Evolutionary conservation across 441 rosid species (phyloP).

Genomic region (Breynia disticha): DNA sequence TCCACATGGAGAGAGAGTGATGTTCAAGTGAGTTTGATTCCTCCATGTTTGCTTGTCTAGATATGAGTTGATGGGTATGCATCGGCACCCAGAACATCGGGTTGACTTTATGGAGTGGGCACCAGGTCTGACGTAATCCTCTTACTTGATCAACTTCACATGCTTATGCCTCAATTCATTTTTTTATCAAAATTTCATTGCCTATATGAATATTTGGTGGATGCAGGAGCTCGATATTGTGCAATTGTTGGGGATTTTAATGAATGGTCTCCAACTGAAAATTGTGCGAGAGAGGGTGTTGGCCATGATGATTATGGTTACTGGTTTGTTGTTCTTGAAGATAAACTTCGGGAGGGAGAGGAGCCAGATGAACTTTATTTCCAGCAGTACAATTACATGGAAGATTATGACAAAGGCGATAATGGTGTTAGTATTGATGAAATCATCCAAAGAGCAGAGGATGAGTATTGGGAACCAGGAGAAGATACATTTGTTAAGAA

Average conservation of each 20-base stretch:
- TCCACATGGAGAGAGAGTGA: conserved; percentile 6
- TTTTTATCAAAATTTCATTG: conserved; percentile 1
- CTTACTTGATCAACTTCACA: conserved; percentile 6
- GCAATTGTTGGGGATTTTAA: conserved; percentile 90
- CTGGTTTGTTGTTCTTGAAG: conserved; percentile 91
- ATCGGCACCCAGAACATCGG: conserved; percentile 85
- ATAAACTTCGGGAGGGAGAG: conserved; percentile 82
- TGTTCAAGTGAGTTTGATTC: conserved; percentile 9
- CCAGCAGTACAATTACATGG: conserved; percentile 86
- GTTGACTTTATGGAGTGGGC: conserved; percentile 96
- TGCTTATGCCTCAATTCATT: not conserved
- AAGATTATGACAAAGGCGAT: conserved; percentile 91
- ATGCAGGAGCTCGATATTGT: conserved; percentile 92
- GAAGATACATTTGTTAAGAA: conserved; percentile 74
- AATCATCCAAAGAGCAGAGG: conserved; percentile 65
- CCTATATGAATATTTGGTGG: not conserved
- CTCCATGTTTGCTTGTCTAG: conserved; percentile 23
- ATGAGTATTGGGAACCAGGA: conserved; percentile 98
- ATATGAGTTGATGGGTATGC: conserved; percentile 75
- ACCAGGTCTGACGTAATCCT: conserved; percentile 55
- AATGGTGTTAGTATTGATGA: conserved; percentile 69
- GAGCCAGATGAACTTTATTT: conserved; percentile 83
- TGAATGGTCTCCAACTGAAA: conserved; percentile 85
- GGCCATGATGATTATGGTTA: conserved; percentile 97
- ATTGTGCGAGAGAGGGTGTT: conserved; percentile 79